Conservation (phyloP, 495 filamentous ascomycete genomes). For the Tuber melanosporum region DNA sequence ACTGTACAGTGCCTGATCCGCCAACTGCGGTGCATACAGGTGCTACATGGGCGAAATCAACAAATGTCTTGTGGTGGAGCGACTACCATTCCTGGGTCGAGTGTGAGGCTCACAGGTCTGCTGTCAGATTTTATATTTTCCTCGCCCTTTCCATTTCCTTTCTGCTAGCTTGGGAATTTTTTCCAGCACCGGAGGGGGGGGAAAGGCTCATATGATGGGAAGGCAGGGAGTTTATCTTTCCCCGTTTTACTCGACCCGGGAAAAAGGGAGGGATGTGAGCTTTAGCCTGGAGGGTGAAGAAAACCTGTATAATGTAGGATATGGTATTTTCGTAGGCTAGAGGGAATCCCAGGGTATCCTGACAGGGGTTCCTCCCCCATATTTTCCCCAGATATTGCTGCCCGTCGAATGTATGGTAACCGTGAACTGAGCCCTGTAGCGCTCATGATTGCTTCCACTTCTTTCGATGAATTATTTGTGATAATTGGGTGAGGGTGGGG, state of each 20-base stretch:
- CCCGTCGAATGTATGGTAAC: not conserved
- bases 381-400: not conserved
- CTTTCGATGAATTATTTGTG: too few species aligned
- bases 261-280: not conserved
- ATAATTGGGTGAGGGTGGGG: not conserved
- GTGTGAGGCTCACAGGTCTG: conserved; percentile 16
- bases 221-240: not conserved
- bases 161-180: not conserved
- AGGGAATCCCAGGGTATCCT: not conserved
- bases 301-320: not conserved
- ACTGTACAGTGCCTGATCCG: not conserved
- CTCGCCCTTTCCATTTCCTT: not conserved
- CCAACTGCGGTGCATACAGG: not conserved
- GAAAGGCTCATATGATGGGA: not conserved
- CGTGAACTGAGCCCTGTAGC: not conserved
- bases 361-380: not conserved
- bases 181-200: not conserved
- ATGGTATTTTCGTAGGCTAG: not conserved
- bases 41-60: conserved; percentile 13
- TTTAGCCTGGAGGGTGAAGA: not conserved
- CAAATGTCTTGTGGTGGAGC: conserved; percentile 15
- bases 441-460: not conserved
- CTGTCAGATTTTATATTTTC: conserved; percentile 4
- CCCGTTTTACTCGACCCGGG: not conserved
- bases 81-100: conserved; percentile 10